A percentile compares a stretch with the other conserved stretches of the same genome.
Evolutionary conservation across 148 eudicot genomes (phyloP).

Genomic region (Suaeda aralocaspica): DNA sequence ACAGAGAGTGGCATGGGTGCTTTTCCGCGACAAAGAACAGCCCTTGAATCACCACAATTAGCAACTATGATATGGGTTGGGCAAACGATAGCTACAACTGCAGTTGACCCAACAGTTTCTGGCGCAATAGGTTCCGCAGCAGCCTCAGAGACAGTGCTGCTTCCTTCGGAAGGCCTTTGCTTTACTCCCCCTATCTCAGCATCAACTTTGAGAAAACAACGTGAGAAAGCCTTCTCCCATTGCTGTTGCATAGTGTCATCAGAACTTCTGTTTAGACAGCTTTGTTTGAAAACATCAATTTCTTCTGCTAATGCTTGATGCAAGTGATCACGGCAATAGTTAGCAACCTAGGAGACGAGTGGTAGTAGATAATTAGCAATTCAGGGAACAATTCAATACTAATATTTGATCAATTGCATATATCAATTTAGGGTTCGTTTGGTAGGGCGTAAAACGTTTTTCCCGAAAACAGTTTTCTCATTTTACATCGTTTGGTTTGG

Average conservation of each 20-base stretch:
- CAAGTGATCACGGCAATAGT: slow-evolving; percentile 52
- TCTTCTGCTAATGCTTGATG: slow-evolving; percentile 47
- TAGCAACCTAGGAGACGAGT: slow-evolving; percentile 40
- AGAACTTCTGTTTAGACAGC: slow-evolving; percentile 17
- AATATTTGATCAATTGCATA: background rate
- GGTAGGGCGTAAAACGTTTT: too few relatives aligned
- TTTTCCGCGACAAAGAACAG: slow-evolving; percentile 58
- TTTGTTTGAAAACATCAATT: slow-evolving; percentile 34
- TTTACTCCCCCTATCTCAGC: slow-evolving; percentile 44
- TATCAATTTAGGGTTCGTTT: background rate
- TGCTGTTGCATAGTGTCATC: slow-evolving; percentile 29
- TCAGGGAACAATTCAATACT: background rate
- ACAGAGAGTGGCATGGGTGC: slow-evolving; percentile 45
- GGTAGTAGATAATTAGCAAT: slow-evolving; percentile 4
- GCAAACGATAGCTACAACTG: slow-evolving; percentile 51
- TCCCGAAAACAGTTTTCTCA: too few relatives aligned
- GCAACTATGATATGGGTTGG: slow-evolving; percentile 46
- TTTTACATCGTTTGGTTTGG: too few relatives aligned
- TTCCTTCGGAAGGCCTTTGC: slow-evolving; percentile 19
- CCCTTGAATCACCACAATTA: slow-evolving; percentile 64
- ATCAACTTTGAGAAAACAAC: slow-evolving; percentile 49
- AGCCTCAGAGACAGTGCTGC: slow-evolving; percentile 20
- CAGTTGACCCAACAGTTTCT: slow-evolving; percentile 60
- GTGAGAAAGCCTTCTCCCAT: slow-evolving; percentile 42
- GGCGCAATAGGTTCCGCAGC: slow-evolving; percentile 41